phyloP scores from a whole-genome alignment of 768 basidiomycete genomes.

The Steccherinum ochraceum region DNA sequence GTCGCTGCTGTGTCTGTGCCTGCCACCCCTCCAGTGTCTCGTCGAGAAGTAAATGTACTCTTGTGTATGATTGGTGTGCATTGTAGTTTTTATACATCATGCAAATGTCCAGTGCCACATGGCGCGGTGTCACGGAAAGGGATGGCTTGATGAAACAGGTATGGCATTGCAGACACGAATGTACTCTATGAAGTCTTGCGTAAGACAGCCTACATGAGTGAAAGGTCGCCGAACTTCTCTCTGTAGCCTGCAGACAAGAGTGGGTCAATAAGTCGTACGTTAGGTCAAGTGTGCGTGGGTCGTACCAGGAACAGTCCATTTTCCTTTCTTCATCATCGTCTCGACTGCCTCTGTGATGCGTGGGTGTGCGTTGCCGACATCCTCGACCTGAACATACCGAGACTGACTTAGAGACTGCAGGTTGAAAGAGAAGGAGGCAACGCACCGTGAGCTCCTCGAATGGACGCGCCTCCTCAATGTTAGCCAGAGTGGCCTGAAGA shows the following conservation, averaged over 20 bases:
- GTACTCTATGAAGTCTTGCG: constrained; percentile 2
- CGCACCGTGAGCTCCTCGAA: constrained; percentile 94
- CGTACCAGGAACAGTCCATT: constrained; percentile 93
- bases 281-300: constrained; percentile 12
- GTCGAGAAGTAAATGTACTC: not conserved
- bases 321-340: constrained; percentile 94
- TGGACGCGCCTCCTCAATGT: constrained; percentile 95
- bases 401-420: not conserved
- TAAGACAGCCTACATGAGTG: constrained; percentile 62
- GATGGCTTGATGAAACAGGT: not conserved
- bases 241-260: constrained; percentile 56
- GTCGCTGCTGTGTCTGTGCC: not conserved
- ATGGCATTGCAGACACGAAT: not conserved
- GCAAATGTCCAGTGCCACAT: too few relatives aligned
- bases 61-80: not conserved
- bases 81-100: not conserved
- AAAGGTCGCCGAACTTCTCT: constrained; percentile 96
- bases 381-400: constrained; percentile 53
- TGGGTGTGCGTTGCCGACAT: constrained; percentile 89
- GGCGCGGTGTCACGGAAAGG: too few relatives aligned
- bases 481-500: constrained; percentile 87
- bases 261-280: constrained; percentile 1
- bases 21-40: not conserved
- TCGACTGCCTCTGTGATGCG: constrained; percentile 88
- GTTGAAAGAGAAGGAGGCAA: constrained; percentile 4